Base-by-base conservation (phyloP, 805 yeast genomes). In the Saccharomyces mikatae region DNA sequence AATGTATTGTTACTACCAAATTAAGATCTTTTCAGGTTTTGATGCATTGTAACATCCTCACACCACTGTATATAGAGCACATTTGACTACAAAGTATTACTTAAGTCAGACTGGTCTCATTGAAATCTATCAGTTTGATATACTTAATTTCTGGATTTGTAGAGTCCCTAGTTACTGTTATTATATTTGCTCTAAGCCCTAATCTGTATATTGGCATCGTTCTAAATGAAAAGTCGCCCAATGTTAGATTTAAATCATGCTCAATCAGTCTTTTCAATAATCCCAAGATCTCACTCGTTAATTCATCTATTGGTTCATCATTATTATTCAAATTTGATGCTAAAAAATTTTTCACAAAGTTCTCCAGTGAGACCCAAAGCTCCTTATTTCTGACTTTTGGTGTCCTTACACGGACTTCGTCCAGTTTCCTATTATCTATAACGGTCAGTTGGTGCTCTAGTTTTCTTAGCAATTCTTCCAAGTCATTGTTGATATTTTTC, bases 41-140 rank as follows among this genome's bases (percentile, higher is more conserved):
- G 22, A 10, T 11, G 30, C 29, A n/a, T 11, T 47, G 14, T 50
- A 36, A 36, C 44, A 36, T 36, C 44, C 44, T 4, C 44, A 36
- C 44, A 36, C 44, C 44, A 36, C 44, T 17, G 9, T 36, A 36
- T 36, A 36, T 17, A 17, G 4, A 36, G 22, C 24, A n/a, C 44
- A 17, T 2, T 36, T 17, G 44, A 36, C 24, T 36, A 36, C 4
- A 17, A 36, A 36, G 44, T 17, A 36, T 17, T 36, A 36, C 44
- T 36, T 36, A 36, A 8, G 44, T 36, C 24, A 29, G 32, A 10
- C 52, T 50, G 11, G 46, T 26, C 36, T 53, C 56, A 17, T 11
- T 41, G 51, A 65, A 65, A 46, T 65, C 63, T 10, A 61, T 36
- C 24, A 65, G 46, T 32, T 54, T 56, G n/a, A 65, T 58, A n/a